phyloP scores from a whole-genome alignment of 306 rosid species.

The Biancaea sappan region DNA sequence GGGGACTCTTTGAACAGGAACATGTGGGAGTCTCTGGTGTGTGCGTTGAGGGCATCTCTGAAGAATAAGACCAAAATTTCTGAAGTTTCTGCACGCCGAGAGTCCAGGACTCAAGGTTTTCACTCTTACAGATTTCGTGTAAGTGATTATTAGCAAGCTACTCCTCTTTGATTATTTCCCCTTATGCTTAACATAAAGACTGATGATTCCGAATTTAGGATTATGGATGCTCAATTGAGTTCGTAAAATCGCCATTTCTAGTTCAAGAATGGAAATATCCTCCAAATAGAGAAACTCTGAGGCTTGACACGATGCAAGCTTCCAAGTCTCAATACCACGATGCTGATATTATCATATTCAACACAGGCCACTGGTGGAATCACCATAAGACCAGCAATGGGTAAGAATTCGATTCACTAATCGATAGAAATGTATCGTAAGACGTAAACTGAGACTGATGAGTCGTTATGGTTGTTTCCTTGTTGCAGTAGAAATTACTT shows the following conservation, averaged over 20 bases:
- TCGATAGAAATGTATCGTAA: neutral
- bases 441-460: neutral
- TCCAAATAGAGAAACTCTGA: constrained; percentile 33
- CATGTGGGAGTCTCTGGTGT: constrained; percentile 46
- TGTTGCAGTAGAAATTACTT: constrained; percentile 42
- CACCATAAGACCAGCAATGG: constrained; percentile 44
- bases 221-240: constrained; percentile 48
- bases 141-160: neutral
- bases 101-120: constrained; percentile 39
- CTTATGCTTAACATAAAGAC: no score
- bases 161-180: no score
- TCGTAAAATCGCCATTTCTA: constrained; percentile 44
- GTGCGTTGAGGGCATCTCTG: constrained; percentile 39
- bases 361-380: constrained; percentile 55
- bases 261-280: constrained; percentile 44
- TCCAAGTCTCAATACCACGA: constrained; percentile 40
- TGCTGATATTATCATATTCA: constrained; percentile 51
- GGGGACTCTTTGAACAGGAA: constrained; percentile 53
- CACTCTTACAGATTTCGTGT: constrained; percentile 40
- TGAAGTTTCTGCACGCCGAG: constrained; percentile 27
- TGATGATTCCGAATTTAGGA: no score
- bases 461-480: neutral
- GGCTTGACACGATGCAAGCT: constrained; percentile 48
- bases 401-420: constrained; percentile 12
- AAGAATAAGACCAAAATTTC: constrained; percentile 37